Percentiles rank a stretch among this genome's conserved stretches.
Conservation (phyloP, 2,329 filamentous ascomycete species). For the Pseudocercospora ulei region DNA sequence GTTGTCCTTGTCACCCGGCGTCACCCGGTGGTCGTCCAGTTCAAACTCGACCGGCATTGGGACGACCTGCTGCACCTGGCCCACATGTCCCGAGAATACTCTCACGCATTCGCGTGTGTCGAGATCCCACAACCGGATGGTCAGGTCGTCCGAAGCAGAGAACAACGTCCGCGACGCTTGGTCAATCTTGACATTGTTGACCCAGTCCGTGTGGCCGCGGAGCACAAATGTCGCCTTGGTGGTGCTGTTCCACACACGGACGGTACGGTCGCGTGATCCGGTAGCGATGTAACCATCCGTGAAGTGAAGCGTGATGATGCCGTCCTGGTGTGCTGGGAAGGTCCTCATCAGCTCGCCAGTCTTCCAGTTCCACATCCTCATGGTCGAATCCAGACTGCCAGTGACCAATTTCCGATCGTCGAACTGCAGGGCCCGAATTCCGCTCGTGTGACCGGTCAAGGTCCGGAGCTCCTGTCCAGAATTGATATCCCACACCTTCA, state of each 20-base stretch:
- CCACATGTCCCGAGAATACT: constrained; percentile 78
- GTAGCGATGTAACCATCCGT: constrained; percentile 75
- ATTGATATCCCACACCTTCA: constrained; percentile 93
- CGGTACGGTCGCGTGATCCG: constrained; percentile 77
- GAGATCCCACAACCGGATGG: constrained; percentile 84
- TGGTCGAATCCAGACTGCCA: constrained; percentile 73
- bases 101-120: constrained; percentile 69
- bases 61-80: constrained; percentile 86
- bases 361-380: constrained; percentile 95
- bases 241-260: constrained; percentile 75
- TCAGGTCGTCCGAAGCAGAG: constrained; percentile 88
- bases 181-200: constrained; percentile 90
- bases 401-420: constrained; percentile 86
- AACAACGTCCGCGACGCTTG: constrained; percentile 62
- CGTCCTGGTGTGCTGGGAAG: constrained; percentile 65
- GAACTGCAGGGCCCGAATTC: constrained; percentile 83
- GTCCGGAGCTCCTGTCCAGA: constrained; percentile 80
- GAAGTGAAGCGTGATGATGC: constrained; percentile 81
- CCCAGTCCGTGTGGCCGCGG: constrained; percentile 83
- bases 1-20: constrained; percentile 48
- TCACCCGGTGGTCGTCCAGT: constrained; percentile 56
- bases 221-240: constrained; percentile 65
- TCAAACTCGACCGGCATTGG: constrained; percentile 80
- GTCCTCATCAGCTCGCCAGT: constrained; percentile 79
- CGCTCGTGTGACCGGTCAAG: constrained; percentile 67